phyloP scores from a whole-genome alignment of 2,329 filamentous ascomycete genomes.

The Diaporthe humulicola region DNA sequence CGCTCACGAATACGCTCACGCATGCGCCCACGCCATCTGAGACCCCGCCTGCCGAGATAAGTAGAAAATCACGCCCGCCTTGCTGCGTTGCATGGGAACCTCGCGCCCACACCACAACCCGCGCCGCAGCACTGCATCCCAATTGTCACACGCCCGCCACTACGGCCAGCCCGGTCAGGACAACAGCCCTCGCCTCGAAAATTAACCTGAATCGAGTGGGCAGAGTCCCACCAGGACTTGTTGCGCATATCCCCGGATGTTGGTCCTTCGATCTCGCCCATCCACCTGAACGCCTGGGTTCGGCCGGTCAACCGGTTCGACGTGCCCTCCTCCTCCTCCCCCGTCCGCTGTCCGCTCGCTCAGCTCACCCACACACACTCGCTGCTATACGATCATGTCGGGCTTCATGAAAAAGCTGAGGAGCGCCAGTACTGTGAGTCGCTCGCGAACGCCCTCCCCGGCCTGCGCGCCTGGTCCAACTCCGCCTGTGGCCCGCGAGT shows the following conservation, averaged over 20 bases:
- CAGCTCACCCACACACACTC: neutral
- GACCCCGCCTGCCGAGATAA: neutral
- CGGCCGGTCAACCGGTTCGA: slow-evolving; percentile 38
- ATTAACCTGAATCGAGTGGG: slow-evolving; percentile 15
- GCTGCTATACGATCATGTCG: slow-evolving; percentile 57
- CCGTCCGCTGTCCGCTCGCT: slow-evolving; percentile 7
- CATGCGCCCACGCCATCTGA: neutral
- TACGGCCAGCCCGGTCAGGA: slow-evolving; percentile 11
- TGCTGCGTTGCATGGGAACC: slow-evolving; percentile 19
- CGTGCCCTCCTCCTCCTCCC: slow-evolving; percentile 14
- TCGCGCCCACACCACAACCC: neutral
- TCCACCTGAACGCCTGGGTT: slow-evolving; percentile 37
- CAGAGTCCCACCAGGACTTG: slow-evolving; percentile 30
- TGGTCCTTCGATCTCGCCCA: slow-evolving; percentile 31
- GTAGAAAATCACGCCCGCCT: slow-evolving; percentile 7
- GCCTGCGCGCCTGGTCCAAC: slow-evolving; percentile 18
- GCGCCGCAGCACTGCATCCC: slow-evolving; percentile 32
- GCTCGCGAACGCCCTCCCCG: slow-evolving; percentile 21
- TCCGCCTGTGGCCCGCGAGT: slow-evolving; percentile 27
- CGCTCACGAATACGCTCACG: neutral
- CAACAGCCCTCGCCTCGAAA: neutral
- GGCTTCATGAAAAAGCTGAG: slow-evolving; percentile 73
- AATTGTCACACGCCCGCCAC: slow-evolving; percentile 14
- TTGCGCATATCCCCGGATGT: slow-evolving; percentile 39
- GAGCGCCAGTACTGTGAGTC: slow-evolving; percentile 66